Conservation (phyloP, 805 yeast species). For the Candida gorgasii region DNA sequence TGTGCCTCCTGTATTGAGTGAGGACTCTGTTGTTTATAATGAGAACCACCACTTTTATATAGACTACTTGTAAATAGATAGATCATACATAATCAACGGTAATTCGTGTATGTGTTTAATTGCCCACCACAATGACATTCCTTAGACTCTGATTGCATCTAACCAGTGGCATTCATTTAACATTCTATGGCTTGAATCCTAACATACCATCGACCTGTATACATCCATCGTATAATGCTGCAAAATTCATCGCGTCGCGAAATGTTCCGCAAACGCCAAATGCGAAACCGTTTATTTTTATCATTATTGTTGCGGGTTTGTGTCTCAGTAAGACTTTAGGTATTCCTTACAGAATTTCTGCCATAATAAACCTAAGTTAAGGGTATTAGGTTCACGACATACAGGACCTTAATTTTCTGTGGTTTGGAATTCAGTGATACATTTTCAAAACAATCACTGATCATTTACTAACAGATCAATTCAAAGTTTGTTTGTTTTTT, state of each 20-base stretch:
- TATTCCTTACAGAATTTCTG: not conserved
- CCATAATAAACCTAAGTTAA: not conserved
- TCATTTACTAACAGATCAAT: not conserved
- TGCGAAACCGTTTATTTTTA: slow-evolving; percentile 8
- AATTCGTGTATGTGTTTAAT: too few relatives aligned
- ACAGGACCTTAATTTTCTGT: slow-evolving; percentile 1
- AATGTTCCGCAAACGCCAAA: slow-evolving; percentile 6
- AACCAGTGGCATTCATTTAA: too few relatives aligned
- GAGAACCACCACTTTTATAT: too few relatives aligned
- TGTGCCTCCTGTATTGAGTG: not conserved
- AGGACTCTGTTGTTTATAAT: too few relatives aligned
- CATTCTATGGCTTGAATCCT: too few relatives aligned
- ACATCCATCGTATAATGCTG: slow-evolving; percentile 3
- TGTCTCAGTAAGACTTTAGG: slow-evolving; percentile 6
- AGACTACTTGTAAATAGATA: not conserved
- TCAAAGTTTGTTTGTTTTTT: not conserved
- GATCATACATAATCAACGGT: too few relatives aligned
- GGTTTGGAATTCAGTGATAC: not conserved
- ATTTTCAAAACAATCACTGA: slow-evolving; percentile 5
- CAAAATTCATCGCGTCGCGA: slow-evolving; percentile 15
- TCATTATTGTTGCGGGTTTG: slow-evolving; percentile 1
- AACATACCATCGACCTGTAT: slow-evolving; percentile 1
- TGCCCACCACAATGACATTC: too few relatives aligned
- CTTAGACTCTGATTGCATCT: too few relatives aligned
- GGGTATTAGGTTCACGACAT: slow-evolving; percentile 3